Evolutionary conservation across 2,329 filamentous ascomycete genomes (phyloP), one percentile per base, ranked within the genome.

Genomic region (Neobulgaria alba): DNA sequence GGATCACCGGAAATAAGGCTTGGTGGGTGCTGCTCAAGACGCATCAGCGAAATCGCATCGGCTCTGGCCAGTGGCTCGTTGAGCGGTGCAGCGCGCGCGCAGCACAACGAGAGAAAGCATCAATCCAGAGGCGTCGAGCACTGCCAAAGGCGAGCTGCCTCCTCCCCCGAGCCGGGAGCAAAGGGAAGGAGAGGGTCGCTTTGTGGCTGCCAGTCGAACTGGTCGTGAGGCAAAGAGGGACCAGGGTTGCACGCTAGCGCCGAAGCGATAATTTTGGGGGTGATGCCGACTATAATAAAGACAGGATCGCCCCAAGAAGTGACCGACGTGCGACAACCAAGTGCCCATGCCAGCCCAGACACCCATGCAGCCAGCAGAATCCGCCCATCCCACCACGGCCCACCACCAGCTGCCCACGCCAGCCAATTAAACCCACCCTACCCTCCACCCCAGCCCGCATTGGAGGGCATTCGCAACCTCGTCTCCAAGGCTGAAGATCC

Each of bases 221-320:
- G 34, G 18, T 45, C 32, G 42, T 44, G 37, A 43, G 43, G 42
- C 38, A 42, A n/a, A 41, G 33, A 41, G 20, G 20, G 17, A 37
- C 33, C 37, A 41, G 47, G 47, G 41, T 40, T 16, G 23, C 14
- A 18, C 32, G 36, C 40, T 41, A 31, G 45, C 36, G 33, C 20
- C 39, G 41, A 36, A 41, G 31, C 37, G 38, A 39, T 29, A 29
- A 37, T 29, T 33, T 34, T 33, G 32, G 23, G 38, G 37, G 30
- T 18, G 30, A 18, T 23, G 20, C 10, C 30, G 29, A 39, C 36
- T 47, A 42, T 42, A 41, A 46, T 47, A 43, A 47, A 39, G 33
- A 42, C 21, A 38, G 36, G 41, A 47, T 47, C 39, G 41, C 45
- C 45, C 41, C 43, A 44, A 44, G 41, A 43, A 35, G 41, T 23